A percentile compares a stretch with the other conserved stretches of the same genome.
Evolutionary conservation across 352 stramenopile species (phyloP).

Genomic region (Phytophthora chlamydospora): DNA sequence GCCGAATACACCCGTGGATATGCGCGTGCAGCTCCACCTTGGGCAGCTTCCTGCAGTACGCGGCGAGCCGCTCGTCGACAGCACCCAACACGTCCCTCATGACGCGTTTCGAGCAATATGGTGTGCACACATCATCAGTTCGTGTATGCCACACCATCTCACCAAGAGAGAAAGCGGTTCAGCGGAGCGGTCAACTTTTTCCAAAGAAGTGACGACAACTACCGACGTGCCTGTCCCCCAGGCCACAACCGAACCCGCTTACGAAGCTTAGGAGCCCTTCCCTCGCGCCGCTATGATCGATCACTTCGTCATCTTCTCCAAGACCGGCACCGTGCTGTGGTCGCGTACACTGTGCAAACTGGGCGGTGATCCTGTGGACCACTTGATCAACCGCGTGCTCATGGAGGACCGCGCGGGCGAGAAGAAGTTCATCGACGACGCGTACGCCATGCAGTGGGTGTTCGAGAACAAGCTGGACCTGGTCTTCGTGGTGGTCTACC

Average conservation of each 20-base stretch:
- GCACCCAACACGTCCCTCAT: conserved; percentile 24
- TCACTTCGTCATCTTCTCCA: conserved; percentile 93
- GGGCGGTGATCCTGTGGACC: conserved; percentile 84
- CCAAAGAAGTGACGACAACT: conserved; percentile 23
- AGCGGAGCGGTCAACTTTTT: too few relatives aligned
- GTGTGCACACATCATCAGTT: conserved; percentile 24
- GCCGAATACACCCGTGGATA: conserved; percentile 85
- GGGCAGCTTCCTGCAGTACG: conserved; percentile 63
- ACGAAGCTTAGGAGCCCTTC: neutral
- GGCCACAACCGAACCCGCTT: conserved; percentile 10
- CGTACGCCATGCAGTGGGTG: conserved; percentile 91
- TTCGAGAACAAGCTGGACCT: conserved; percentile 93
- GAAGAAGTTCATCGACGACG: conserved; percentile 85
- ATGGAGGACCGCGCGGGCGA: conserved; percentile 90
- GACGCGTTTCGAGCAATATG: conserved; percentile 4
- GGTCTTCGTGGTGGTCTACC: conserved; percentile 93
- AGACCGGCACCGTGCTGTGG: conserved; percentile 91
- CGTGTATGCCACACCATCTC: too few relatives aligned
- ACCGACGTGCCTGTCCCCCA: conserved; percentile 11
- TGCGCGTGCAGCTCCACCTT: conserved; percentile 91
- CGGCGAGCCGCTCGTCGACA: conserved; percentile 28
- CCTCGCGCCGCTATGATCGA: conserved; percentile 80
- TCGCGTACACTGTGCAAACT: conserved; percentile 89
- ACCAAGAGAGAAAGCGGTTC: too few relatives aligned
- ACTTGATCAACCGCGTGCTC: conserved; percentile 89